Evolutionary conservation across 2,329 filamentous ascomycete species (phyloP).

Genomic region (Talaromyces rugulosus): DNA sequence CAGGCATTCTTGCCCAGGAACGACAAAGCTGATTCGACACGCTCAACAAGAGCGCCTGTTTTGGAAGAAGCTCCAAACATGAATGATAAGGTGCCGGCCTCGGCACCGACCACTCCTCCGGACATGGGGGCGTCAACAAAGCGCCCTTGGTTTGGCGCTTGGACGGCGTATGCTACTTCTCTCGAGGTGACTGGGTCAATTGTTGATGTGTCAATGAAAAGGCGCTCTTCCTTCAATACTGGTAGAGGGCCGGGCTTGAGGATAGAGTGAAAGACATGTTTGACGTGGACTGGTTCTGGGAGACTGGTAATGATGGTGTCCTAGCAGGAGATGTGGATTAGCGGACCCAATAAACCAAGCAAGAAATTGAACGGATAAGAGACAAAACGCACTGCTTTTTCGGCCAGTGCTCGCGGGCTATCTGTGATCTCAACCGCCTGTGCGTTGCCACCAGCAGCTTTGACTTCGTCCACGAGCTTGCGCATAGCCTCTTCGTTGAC

Average conservation of each 20-base stretch:
- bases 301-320: slow-evolving; percentile 83
- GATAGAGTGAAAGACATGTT: slow-evolving; percentile 74
- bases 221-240: slow-evolving; percentile 53
- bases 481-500: slow-evolving; percentile 56
- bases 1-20: slow-evolving; percentile 84
- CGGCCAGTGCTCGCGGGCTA: slow-evolving; percentile 59
- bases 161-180: slow-evolving; percentile 68
- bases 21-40: slow-evolving; percentile 64
- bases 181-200: slow-evolving; percentile 87
- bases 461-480: slow-evolving; percentile 54
- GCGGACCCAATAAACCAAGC: background rate
- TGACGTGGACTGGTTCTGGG: slow-evolving; percentile 84
- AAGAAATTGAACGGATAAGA: background rate
- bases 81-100: slow-evolving; percentile 84
- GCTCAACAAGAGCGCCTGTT: slow-evolving; percentile 53
- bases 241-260: slow-evolving; percentile 55
- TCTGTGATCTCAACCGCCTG: slow-evolving; percentile 52
- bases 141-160: slow-evolving; percentile 61
- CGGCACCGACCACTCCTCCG: slow-evolving; percentile 86
- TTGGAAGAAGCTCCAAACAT: slow-evolving; percentile 74
- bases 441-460: slow-evolving; percentile 37
- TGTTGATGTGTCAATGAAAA: slow-evolving; percentile 95
- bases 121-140: slow-evolving; percentile 98
- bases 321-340: slow-evolving; percentile 43
- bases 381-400: slow-evolving; percentile 57